Base-by-base conservation (phyloP, 2,329 filamentous ascomycete species). In the Pseudogymnoascus verrucosus region DNA sequence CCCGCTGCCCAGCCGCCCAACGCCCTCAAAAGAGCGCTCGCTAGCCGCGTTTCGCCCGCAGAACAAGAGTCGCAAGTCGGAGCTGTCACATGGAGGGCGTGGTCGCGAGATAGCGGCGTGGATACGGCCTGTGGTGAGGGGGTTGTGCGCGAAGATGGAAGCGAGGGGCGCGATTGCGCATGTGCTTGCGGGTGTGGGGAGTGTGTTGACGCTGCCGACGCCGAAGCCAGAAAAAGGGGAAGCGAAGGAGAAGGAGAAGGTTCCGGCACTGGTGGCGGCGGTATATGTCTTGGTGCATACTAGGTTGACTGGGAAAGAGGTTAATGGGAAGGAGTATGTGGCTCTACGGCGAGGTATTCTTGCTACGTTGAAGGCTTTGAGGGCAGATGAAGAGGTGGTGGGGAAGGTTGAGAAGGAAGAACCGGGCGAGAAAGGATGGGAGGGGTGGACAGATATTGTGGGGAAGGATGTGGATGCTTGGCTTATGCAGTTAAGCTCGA, bases 181-280 rank as follows among this genome's bases (percentile, higher is more conserved):
- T 62, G 82, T 96, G 0, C 84, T 90, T 60, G 88, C 90, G 0
- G 91, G 90, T 0, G 81, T 92, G 61, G 88, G 89, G 78, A 76
- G 66, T 26, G 60, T 74, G 1, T 69, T 82, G 2, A 75, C 74
- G 8, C 68, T 75, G 7, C 71, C 68, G 8, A 62, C 64, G 62
- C 68, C 70, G 19, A 65, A 61, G 16, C 60, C 31, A 21, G 47
- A 42, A 34, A 36, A 65, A 39, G 23, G 61, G 36, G 23, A 60
- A 7, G 28, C 34, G 28, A 40, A 78, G 63, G 82, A 81, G 82
- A 72, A 78, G 57, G 73, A 74, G 42, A 78, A 86, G 63, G 67
- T 82, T 1, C 78, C 82, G 1, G 78, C 82, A 0, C 73, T 90
- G 14, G 76, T 89, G 2, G 84, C 83, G 0, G 84, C 83, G 0